Evolutionary conservation across 2,329 filamentous ascomycete species (phyloP).

Genomic region (Alternaria gansuensis): DNA sequence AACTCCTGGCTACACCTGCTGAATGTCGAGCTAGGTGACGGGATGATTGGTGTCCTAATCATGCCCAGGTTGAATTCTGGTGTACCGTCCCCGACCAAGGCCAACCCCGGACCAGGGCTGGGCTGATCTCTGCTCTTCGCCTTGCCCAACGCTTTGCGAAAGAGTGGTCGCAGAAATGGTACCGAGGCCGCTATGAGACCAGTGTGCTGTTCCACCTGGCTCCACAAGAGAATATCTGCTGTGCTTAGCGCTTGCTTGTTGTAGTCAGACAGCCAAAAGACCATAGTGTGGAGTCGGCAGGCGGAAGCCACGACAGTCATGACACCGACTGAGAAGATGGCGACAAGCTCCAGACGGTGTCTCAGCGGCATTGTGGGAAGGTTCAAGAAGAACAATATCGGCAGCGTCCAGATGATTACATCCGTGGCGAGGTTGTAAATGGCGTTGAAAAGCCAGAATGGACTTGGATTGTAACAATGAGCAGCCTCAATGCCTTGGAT

Average conservation of each 20-base stretch:
- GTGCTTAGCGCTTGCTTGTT: slow-evolving; percentile 25
- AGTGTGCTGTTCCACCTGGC: slow-evolving; percentile 45
- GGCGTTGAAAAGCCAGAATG: slow-evolving; percentile 50
- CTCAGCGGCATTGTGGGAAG: slow-evolving; percentile 56
- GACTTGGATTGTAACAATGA: slow-evolving; percentile 39
- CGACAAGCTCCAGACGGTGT: slow-evolving; percentile 61
- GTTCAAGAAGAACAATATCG: slow-evolving; percentile 56
- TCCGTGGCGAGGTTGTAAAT: slow-evolving; percentile 55
- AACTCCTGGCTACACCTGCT: slow-evolving; percentile 27
- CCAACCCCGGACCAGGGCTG: slow-evolving; percentile 25
- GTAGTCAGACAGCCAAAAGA: slow-evolving; percentile 40
- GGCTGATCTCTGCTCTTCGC: slow-evolving; percentile 20
- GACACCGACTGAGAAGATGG: slow-evolving; percentile 47
- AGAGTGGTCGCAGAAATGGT: slow-evolving; percentile 43
- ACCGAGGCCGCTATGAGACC: slow-evolving; percentile 47
- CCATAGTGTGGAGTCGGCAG: slow-evolving; percentile 37
- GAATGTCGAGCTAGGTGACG: slow-evolving; percentile 34
- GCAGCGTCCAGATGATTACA: slow-evolving; percentile 55
- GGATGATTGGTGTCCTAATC: slow-evolving; percentile 36
- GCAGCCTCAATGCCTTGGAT: slow-evolving; percentile 26
- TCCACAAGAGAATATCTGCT: slow-evolving; percentile 42
- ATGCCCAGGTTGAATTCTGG: slow-evolving; percentile 19
- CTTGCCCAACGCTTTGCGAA: slow-evolving; percentile 26
- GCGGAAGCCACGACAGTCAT: slow-evolving; percentile 45
- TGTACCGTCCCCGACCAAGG: slow-evolving; percentile 21